Evolutionary conservation across 2,329 filamentous ascomycete genomes (phyloP).

Genomic region (Phaeosphaeria sp.): DNA sequence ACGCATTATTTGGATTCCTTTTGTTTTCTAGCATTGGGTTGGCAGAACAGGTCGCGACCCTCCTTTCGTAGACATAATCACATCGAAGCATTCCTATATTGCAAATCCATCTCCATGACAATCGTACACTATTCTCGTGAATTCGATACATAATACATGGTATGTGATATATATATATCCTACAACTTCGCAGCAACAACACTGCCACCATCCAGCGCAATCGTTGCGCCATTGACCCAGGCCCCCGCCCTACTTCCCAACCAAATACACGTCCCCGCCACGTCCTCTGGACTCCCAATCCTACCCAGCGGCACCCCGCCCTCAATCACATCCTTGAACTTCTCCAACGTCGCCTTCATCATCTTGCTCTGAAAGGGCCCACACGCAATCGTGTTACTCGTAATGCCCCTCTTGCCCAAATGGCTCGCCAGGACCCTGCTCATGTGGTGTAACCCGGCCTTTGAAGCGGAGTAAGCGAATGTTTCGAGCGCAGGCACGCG

Average conservation of each 20-base stretch:
- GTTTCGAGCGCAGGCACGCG: slow-evolving; percentile 66
- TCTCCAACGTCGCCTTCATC: slow-evolving; percentile 73
- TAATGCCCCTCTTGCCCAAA: slow-evolving; percentile 66
- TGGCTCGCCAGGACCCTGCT: slow-evolving; percentile 69
- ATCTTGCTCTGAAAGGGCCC: slow-evolving; percentile 75
- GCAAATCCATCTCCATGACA: too few species aligned
- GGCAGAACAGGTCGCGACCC: not conserved
- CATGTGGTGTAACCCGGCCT: slow-evolving; percentile 70
- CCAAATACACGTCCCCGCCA: slow-evolving; percentile 75
- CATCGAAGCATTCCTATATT: not conserved
- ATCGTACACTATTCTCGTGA: too few species aligned
- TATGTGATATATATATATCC: too few species aligned
- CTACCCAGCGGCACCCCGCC: slow-evolving; percentile 68
- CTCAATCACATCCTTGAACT: slow-evolving; percentile 63
- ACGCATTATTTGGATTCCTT: not conserved
- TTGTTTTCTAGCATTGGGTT: not conserved
- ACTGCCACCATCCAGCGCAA: slow-evolving; percentile 50
- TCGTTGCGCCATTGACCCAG: slow-evolving; percentile 53
- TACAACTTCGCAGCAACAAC: slow-evolving; percentile 48
- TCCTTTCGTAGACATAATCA: not conserved
- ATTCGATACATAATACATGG: too few species aligned
- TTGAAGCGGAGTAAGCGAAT: slow-evolving; percentile 65
- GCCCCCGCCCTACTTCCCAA: slow-evolving; percentile 69
- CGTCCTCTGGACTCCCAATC: slow-evolving; percentile 72
- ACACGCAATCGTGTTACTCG: slow-evolving; percentile 73